Evolutionary conservation across 1,284 basidiomycete species (phyloP), one percentile per base, ranked within the genome.

Genomic region (Tausonia pullulans): DNA sequence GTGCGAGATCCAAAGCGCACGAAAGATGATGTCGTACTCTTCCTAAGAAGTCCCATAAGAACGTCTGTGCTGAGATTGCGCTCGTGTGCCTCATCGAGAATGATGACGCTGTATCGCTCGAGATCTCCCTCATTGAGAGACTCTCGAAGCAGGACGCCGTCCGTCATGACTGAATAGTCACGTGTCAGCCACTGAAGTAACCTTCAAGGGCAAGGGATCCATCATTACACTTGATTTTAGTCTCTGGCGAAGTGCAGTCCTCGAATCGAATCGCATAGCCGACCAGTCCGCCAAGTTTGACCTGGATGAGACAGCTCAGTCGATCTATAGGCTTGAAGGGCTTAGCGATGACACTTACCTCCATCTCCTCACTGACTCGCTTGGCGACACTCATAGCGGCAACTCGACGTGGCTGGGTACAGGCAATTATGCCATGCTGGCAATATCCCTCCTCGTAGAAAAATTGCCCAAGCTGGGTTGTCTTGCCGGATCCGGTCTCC

Each of bases 321-420:
- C 27, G 27, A 27, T 27, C 27, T 27, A 27, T 27, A 27, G 27
- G 2, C 27, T 27, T 27, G 27, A 27, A 27, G 27, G 27, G 27
- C 27, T 27, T 27, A 27, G 27, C 27, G 44, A 46, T 43, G 8
- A 27, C 48, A 69, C 72, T 67, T 57, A 80, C 79, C 72, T 81
- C 80, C 81, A 83, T 83, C 76, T 98, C 95, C 73, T 98, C 95
- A 73, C 90, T 93, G 65, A 98, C 95, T 78, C 95, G 92, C 78
- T 98, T 98, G 7, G 95, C 95, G 3, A 98, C 95, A 13, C 90
- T 94, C 94, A 98, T 98, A 10, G 95, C 94, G 58, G 95, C 94
- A 10, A 98, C 94, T 79, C 94, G 90, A 72, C 95, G 84, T 51
- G 94, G 94, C 73, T 98, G 94, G 0, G 95, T 98, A 72, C 94